A percentile compares a stretch with the other conserved stretches of the same genome.
Evolutionary conservation across 2,329 filamentous ascomycete genomes (phyloP).

Genomic region (Pseudogymnoascus sp.): DNA sequence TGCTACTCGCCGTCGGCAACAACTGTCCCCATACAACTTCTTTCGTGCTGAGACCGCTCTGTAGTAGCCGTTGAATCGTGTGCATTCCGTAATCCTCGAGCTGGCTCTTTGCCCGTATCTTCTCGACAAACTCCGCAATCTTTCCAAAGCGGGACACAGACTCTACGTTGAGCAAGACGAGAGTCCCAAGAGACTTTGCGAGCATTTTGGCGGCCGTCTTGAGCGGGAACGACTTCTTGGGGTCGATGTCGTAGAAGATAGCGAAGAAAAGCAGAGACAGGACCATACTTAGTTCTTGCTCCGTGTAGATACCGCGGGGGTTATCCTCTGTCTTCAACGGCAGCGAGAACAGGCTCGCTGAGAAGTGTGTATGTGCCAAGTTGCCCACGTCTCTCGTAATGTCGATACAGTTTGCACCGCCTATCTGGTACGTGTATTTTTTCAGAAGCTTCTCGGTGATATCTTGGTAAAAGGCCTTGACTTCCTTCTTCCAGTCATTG

Average conservation of each 20-base stretch:
- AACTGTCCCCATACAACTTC: constrained; percentile 47
- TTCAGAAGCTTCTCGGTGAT: constrained; percentile 53
- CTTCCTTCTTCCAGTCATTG: constrained; percentile 50
- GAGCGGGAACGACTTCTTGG: constrained; percentile 56
- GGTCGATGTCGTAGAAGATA: constrained; percentile 56
- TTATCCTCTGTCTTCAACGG: constrained; percentile 44
- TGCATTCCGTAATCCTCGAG: constrained; percentile 56
- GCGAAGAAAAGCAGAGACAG: constrained; percentile 57
- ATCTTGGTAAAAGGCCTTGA: constrained; percentile 59
- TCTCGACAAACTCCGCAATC: constrained; percentile 42
- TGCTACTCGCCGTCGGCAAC: constrained; percentile 51
- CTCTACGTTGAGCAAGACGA: constrained; percentile 59
- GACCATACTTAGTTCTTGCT: constrained; percentile 48
- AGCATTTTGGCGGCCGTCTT: constrained; percentile 49
- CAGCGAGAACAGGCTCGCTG: constrained; percentile 44
- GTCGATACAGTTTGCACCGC: constrained; percentile 45
- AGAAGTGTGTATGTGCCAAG: constrained; percentile 45
- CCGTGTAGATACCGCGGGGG: constrained; percentile 42
- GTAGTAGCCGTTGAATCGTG: constrained; percentile 55
- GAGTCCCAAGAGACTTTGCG: constrained; percentile 47
- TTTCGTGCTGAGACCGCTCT: constrained; percentile 50
- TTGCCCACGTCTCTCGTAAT: constrained; percentile 52
- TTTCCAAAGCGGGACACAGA: constrained; percentile 41
- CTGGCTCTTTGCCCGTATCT: constrained; percentile 38
- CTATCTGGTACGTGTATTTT: constrained; percentile 57